Percentiles rank a stretch among this genome's conserved stretches.
Conservation (phyloP, 2,329 filamentous ascomycete genomes). For the Fusarium austroafricanum region DNA sequence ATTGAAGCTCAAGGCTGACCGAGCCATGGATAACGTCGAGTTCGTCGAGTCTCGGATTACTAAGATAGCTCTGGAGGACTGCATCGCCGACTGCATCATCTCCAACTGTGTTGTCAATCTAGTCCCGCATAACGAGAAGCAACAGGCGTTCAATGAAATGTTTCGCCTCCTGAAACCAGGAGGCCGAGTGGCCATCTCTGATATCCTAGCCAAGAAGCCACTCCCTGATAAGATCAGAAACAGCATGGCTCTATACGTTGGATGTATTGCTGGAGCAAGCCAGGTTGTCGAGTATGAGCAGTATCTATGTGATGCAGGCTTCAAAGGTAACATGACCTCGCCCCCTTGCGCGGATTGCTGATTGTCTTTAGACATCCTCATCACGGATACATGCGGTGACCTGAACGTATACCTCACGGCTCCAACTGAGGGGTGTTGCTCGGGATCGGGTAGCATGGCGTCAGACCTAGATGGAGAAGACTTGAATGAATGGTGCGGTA, state of each 20-base stretch:
- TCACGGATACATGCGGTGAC: background rate
- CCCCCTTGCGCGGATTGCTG: fast-evolving
- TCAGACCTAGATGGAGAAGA: background rate
- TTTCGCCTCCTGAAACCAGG: slow-evolving; percentile 66
- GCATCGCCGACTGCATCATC: slow-evolving; percentile 56
- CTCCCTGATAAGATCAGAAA: slow-evolving; percentile 61
- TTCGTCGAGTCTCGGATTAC: slow-evolving; percentile 6
- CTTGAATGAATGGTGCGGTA: slow-evolving; percentile 2
- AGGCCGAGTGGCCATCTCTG: slow-evolving; percentile 68
- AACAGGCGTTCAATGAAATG: slow-evolving; percentile 67
- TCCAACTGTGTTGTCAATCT: slow-evolving; percentile 74
- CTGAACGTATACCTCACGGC: background rate
- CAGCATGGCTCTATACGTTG: slow-evolving; percentile 66
- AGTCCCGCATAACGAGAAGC: slow-evolving; percentile 64
- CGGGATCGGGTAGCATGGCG: background rate
- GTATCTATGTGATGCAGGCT: slow-evolving; percentile 63
- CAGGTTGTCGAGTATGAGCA: slow-evolving; percentile 61
- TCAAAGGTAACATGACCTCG: slow-evolving; percentile 53
- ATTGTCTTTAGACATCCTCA: background rate
- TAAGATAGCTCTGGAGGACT: background rate
- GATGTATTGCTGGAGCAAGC: slow-evolving; percentile 70
- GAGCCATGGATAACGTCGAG: background rate
- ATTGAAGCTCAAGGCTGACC: background rate
- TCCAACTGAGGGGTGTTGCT: background rate
- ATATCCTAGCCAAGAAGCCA: slow-evolving; percentile 65